These are phyloP conservation scores for Microthlaspi erraticum DNA, from an alignment of 345 rosid species.

Conservation along the genomic window DNA sequence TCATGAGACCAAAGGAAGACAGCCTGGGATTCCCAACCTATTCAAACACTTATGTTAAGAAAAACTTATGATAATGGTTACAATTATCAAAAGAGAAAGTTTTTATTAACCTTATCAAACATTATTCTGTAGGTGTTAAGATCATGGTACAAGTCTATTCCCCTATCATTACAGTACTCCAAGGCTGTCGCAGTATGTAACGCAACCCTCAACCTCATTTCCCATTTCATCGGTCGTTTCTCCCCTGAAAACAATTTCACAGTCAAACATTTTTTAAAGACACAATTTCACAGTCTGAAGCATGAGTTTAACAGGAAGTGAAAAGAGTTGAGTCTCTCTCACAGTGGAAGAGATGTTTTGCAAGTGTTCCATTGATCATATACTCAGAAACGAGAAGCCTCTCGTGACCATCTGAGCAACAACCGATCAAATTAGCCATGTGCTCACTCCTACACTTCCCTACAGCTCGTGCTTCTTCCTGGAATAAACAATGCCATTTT, in stretches of 20 bases:
- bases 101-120: constrained; percentile 71
- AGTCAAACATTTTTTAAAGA: neutral
- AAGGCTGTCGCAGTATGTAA: constrained; percentile 78
- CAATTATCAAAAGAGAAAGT: neutral
- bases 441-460: constrained; percentile 89
- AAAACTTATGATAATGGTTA: constrained; percentile 9
- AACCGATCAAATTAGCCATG: constrained; percentile 86
- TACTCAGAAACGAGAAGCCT: constrained; percentile 87
- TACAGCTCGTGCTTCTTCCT: constrained; percentile 92
- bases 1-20: constrained; percentile 95
- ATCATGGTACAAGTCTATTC: constrained; percentile 89
- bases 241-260: constrained; percentile 66
- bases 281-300: no score
- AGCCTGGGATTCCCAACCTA: constrained; percentile 96
- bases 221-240: constrained; percentile 97
- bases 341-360: constrained; percentile 97
- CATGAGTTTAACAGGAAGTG: constrained; percentile 8
- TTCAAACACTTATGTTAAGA: neutral
- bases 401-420: constrained; percentile 90
- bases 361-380: constrained; percentile 93
- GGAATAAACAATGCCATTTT: constrained; percentile 15
- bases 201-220: constrained; percentile 95
- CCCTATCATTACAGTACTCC: constrained; percentile 82
- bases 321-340: constrained; percentile 42
- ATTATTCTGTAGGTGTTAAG: constrained; percentile 91